These are phyloP conservation scores for Paradendryphiella salina DNA, from an alignment of 2,329 filamentous ascomycete genomes.

Conservation along the genomic window DNA sequence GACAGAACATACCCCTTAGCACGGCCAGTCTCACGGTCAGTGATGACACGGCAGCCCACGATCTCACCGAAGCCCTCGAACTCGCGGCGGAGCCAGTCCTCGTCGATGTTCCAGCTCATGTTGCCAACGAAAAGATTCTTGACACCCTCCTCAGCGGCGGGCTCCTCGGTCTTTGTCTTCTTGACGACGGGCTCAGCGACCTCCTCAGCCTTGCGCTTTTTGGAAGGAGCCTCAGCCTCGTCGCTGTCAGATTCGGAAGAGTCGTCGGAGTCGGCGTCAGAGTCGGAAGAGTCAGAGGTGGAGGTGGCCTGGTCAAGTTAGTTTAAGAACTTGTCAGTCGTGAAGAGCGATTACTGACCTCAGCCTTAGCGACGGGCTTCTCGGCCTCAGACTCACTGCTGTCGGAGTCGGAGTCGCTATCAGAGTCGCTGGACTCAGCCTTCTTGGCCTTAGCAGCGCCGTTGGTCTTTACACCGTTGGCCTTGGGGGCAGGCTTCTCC, in stretches of 20 bases:
- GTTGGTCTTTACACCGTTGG: slow-evolving; percentile 42
- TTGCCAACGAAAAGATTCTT: slow-evolving; percentile 86
- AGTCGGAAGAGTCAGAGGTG: slow-evolving; percentile 18
- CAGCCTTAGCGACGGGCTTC: slow-evolving; percentile 33
- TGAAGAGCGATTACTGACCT: slow-evolving; percentile 34
- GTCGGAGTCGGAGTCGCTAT: slow-evolving; percentile 25
- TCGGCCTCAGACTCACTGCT: slow-evolving; percentile 37
- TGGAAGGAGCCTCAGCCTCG: slow-evolving; percentile 52
- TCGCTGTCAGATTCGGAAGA: slow-evolving; percentile 39
- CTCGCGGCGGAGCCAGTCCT: slow-evolving; percentile 76
- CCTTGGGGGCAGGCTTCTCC: slow-evolving; percentile 34
- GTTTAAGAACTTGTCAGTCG: neutral
- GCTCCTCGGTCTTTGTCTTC: slow-evolving; percentile 67
- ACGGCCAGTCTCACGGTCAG: slow-evolving; percentile 76
- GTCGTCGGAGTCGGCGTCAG: slow-evolving; percentile 45
- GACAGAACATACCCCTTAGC: slow-evolving; percentile 69
- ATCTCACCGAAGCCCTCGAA: slow-evolving; percentile 80
- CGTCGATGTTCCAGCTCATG: slow-evolving; percentile 88
- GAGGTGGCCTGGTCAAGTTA: slow-evolving; percentile 33
- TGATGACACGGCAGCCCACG: slow-evolving; percentile 75
- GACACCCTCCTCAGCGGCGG: slow-evolving; percentile 52
- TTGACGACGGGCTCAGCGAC: slow-evolving; percentile 59
- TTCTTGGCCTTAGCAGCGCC: slow-evolving; percentile 42
- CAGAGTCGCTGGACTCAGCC: slow-evolving; percentile 45
- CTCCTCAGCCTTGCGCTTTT: slow-evolving; percentile 69